Conservation (phyloP, 495 filamentous ascomycete species). For the Cairneyella variabilis region DNA sequence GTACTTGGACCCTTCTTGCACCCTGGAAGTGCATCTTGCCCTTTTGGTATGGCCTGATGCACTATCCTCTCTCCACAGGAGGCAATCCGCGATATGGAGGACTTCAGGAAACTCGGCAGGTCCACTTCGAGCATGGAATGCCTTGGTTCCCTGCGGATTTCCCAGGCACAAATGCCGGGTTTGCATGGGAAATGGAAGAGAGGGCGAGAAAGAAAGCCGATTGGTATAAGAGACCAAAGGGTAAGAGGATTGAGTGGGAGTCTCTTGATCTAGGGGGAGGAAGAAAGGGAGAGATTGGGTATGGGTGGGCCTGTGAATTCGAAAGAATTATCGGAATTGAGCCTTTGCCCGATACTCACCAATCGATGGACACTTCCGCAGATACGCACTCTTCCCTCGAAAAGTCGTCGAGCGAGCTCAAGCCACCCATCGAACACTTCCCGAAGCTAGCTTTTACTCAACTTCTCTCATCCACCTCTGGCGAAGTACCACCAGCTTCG, state of each 20-base stretch:
- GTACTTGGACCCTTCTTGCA: slow-evolving; percentile 79
- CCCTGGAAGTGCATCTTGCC: slow-evolving; percentile 90
- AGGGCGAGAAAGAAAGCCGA: slow-evolving; percentile 53
- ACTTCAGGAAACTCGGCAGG: slow-evolving; percentile 71
- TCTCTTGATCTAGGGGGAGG: slow-evolving; percentile 70
- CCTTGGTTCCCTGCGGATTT: slow-evolving; percentile 90
- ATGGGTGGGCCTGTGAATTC: slow-evolving; percentile 88
- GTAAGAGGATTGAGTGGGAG: slow-evolving; percentile 72
- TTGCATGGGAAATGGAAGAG: slow-evolving; percentile 68
- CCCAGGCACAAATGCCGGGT: slow-evolving; percentile 77
- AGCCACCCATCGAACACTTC: slow-evolving; percentile 32
- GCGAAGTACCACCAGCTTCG: neutral
- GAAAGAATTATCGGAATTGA: slow-evolving; percentile 46
- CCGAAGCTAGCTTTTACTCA: slow-evolving; percentile 20
- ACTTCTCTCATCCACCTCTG: slow-evolving; percentile 18
- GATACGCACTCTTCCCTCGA: neutral
- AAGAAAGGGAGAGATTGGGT: slow-evolving; percentile 78
- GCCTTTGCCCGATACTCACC: neutral
- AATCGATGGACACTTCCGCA: slow-evolving; percentile 1
- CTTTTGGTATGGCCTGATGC: slow-evolving; percentile 84
- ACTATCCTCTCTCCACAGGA: slow-evolving; percentile 76
- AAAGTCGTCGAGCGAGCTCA: neutral
- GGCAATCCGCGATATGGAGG: slow-evolving; percentile 81
- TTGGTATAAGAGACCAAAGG: slow-evolving; percentile 80
- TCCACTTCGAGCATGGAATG: slow-evolving; percentile 73